These are phyloP conservation scores for Xylariales sp. DNA, from an alignment of 2,329 filamentous ascomycete species.

Conservation along the genomic window DNA sequence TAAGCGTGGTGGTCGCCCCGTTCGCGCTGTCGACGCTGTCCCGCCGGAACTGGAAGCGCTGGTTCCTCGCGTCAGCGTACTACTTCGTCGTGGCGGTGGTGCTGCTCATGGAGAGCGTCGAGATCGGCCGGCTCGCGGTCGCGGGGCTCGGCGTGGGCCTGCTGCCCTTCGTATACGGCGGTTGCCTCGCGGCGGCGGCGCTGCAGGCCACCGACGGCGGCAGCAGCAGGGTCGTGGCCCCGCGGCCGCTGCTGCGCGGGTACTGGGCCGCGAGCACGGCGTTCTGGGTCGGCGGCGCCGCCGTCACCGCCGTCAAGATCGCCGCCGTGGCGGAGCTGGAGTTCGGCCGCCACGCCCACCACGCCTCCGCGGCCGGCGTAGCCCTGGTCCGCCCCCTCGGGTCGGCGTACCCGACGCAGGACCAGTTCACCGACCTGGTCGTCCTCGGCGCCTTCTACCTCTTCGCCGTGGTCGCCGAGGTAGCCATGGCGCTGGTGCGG, in stretches of 20 bases:
- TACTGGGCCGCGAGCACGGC: constrained; percentile 15
- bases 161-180: constrained; percentile 11
- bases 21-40: not conserved
- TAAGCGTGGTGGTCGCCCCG: constrained; percentile 5
- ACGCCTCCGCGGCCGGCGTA: constrained; percentile 9
- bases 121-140: constrained; percentile 14
- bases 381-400: too few relatives aligned
- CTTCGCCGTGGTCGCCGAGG: constrained; percentile 12
- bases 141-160: constrained; percentile 6
- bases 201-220: constrained; percentile 14
- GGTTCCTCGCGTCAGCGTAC: constrained; percentile 13
- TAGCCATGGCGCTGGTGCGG: constrained; percentile 7
- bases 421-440: constrained; percentile 18
- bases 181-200: constrained; percentile 10
- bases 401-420: constrained; percentile 17
- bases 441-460: constrained; percentile 15
- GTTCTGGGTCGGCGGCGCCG: constrained; percentile 16
- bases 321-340: constrained; percentile 9
- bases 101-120: constrained; percentile 18
- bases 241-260: constrained; percentile 10
- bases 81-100: constrained; percentile 17
- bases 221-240: too few relatives aligned
- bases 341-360: constrained; percentile 8
- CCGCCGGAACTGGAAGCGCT: constrained; percentile 11
- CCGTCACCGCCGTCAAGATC: constrained; percentile 17